A percentile compares a stretch with the other conserved stretches of the same genome.
Evolutionary conservation across 768 basidiomycete genomes (phyloP).

Genomic region (Pleurotus djamor): DNA sequence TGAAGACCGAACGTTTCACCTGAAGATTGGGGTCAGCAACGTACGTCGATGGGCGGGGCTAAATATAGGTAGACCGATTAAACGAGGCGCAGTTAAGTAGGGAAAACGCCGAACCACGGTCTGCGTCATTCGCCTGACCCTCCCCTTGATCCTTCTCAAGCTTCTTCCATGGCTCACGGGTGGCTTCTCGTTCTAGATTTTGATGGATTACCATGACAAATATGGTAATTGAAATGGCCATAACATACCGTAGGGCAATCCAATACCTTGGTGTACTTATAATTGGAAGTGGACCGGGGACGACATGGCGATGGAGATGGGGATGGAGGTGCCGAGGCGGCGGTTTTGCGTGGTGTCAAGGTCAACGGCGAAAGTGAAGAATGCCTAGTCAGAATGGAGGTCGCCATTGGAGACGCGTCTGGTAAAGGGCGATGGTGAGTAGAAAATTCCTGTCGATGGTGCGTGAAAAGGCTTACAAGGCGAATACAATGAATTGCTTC

Average conservation of each 20-base stretch:
- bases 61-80: background rate
- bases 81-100: background rate
- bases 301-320: no score
- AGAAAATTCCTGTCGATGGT: background rate
- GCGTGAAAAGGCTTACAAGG: background rate
- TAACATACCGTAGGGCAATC: background rate
- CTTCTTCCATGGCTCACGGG: background rate
- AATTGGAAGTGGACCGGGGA: background rate
- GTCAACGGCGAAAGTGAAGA: background rate
- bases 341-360: background rate
- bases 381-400: background rate
- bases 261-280: background rate
- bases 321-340: background rate
- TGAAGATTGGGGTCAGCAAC: no score
- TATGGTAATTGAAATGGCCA: no score
- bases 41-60: no score
- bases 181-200: background rate
- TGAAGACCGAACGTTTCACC: background rate
- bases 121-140: background rate
- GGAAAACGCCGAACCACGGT: background rate
- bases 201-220: background rate
- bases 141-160: slow-evolving; percentile 4
- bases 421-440: no score
- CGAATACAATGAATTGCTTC: background rate
- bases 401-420: background rate